Conservation (phyloP, 1,284 basidiomycete species). For the Fereydounia khargensis region DNA sequence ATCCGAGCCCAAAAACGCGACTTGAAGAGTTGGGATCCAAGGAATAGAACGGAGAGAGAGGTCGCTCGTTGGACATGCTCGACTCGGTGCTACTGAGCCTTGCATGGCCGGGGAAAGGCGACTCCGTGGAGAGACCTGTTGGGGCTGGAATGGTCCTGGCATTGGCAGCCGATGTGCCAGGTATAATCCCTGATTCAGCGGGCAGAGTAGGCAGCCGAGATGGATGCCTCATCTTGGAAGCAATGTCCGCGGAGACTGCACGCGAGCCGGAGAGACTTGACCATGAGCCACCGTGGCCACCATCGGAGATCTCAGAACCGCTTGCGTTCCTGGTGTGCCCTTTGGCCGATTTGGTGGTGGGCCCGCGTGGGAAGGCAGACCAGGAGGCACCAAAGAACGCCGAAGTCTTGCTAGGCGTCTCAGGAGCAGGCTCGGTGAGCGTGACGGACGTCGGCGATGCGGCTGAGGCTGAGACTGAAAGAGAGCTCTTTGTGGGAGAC, state of each 20-base stretch:
- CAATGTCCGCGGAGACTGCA: not conserved
- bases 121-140: slow-evolving; percentile 6
- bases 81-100: slow-evolving; percentile 27
- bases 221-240: slow-evolving; percentile 15
- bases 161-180: slow-evolving; percentile 2
- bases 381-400: slow-evolving; percentile 40
- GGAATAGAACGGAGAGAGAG: slow-evolving; percentile 16
- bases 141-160: slow-evolving; percentile 13
- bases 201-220: slow-evolving; percentile 18
- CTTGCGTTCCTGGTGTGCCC: slow-evolving; percentile 2
- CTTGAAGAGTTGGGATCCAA: slow-evolving; percentile 8
- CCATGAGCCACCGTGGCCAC: not conserved
- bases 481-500: too few species aligned
- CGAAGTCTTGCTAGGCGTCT: slow-evolving; percentile 30
- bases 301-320: not conserved
- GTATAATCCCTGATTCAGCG: slow-evolving; percentile 2
- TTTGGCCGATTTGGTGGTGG: slow-evolving; percentile 20
- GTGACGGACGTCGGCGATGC: not conserved
- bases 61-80: slow-evolving; percentile 5
- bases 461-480: too few species aligned
- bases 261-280: not conserved
- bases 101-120: slow-evolving; percentile 12
- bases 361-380: slow-evolving; percentile 12
- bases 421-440: slow-evolving; percentile 1
- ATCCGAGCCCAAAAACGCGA: slow-evolving; percentile 14